A percentile compares a stretch with the other conserved stretches of the same genome.
phyloP scores from a whole-genome alignment of 345 rosid genomes.

The Hibiscus tridactylites region DNA sequence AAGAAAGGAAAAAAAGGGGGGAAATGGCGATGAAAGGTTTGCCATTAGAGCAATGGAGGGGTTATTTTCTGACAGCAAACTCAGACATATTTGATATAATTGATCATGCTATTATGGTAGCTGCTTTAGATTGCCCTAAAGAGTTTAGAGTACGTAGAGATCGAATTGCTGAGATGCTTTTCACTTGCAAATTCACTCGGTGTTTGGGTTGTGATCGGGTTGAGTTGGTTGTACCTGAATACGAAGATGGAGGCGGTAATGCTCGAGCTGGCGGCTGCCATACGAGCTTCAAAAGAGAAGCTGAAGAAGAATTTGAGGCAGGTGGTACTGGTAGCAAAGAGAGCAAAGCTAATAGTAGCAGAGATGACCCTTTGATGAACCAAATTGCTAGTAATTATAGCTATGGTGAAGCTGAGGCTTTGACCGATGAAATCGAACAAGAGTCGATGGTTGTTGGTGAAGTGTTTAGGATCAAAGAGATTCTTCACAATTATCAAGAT shows the following conservation, averaged over 20 bases:
- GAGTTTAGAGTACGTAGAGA: not conserved
- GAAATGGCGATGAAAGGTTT: not conserved
- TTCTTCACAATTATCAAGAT: constrained; percentile 39
- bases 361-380: constrained; percentile 38
- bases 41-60: not conserved
- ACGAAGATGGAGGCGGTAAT: not conserved
- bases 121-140: not conserved
- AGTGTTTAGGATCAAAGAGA: constrained; percentile 65
- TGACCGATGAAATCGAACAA: constrained; percentile 83
- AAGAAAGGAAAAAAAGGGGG: not conserved
- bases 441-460: constrained; percentile 50
- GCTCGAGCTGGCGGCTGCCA: not conserved
- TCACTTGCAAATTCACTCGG: not conserved
- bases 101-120: not conserved
- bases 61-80: not conserved
- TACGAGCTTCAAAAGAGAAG: not conserved
- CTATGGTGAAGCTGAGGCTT: constrained; percentile 74
- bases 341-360: constrained; percentile 51
- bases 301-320: constrained; percentile 13
- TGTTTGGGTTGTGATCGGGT: not conserved
- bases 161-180: not conserved
- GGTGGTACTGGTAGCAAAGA: constrained; percentile 53
- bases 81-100: not conserved
- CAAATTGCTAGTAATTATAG: constrained; percentile 52
- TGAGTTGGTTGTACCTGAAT: not conserved